Conservation (phyloP, 805 yeast genomes). For the Monosporozyma aquatica region DNA sequence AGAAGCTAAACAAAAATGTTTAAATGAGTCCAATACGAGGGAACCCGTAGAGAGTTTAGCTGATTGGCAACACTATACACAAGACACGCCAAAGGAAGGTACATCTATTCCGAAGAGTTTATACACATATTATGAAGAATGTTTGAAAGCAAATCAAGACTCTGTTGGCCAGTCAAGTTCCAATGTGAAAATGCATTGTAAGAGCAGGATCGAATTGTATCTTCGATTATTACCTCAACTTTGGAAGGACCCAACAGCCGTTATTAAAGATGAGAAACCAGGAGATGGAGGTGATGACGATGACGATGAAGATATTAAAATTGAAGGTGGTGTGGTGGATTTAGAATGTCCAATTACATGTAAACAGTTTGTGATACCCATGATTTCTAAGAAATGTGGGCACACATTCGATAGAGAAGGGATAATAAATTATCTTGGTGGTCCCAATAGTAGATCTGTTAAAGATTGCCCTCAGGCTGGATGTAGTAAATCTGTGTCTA, state of each 20-base stretch:
- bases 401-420: slow-evolving; percentile 53
- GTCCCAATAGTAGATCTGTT: slow-evolving; percentile 3
- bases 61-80: slow-evolving; percentile 12
- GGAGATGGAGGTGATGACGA: slow-evolving; percentile 14
- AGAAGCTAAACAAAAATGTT: slow-evolving; percentile 2
- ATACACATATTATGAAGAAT: neutral
- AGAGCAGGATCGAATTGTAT: too few species aligned
- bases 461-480: slow-evolving; percentile 54
- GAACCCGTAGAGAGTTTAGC: slow-evolving; percentile 1
- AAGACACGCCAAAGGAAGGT: neutral
- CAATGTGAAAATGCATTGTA: too few species aligned
- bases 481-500: slow-evolving; percentile 35
- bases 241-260: slow-evolving; percentile 49
- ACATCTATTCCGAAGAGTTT: neutral
- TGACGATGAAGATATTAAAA: slow-evolving; percentile 52
- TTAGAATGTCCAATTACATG: slow-evolving; percentile 60
- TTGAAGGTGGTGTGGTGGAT: slow-evolving; percentile 65
- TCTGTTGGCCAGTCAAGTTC: slow-evolving; percentile 11
- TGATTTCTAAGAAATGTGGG: slow-evolving; percentile 44
- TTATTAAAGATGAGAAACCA: slow-evolving; percentile 39
- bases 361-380: slow-evolving; percentile 43
- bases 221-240: slow-evolving; percentile 30
- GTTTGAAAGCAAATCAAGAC: slow-evolving; percentile 5
- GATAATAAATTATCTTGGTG: slow-evolving; percentile 30
- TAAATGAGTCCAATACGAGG: slow-evolving; percentile 2